phyloP scores from a whole-genome alignment of 768 basidiomycete genomes.

The Pleurotus tuoliensis region DNA sequence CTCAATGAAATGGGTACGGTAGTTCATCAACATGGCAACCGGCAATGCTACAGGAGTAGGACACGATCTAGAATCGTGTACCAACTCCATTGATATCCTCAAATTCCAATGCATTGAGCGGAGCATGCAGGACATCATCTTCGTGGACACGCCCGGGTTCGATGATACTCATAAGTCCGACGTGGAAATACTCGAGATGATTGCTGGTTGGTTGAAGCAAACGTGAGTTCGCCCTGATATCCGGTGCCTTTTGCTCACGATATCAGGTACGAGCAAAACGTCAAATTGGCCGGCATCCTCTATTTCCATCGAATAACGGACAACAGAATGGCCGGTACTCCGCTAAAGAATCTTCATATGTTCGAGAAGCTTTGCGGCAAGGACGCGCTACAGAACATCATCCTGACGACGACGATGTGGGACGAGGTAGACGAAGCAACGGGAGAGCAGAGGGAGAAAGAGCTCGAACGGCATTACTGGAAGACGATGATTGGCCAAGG shows the following conservation, averaged over 20 bases:
- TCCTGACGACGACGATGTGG: constrained; percentile 38
- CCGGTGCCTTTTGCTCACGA: not conserved
- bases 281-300: constrained; percentile 22
- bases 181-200: constrained; percentile 14
- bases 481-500: constrained; percentile 37
- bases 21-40: constrained; percentile 10
- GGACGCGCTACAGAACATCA: constrained; percentile 21
- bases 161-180: constrained; percentile 16
- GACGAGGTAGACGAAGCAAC: constrained; percentile 28
- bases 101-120: constrained; percentile 4
- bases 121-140: constrained; percentile 10
- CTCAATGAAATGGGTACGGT: not conserved
- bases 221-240: constrained; percentile 4
- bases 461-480: constrained; percentile 40
- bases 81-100: not conserved
- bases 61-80: constrained; percentile 4
- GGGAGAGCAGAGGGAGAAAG: constrained; percentile 35
- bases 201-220: constrained; percentile 16
- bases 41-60: not conserved
- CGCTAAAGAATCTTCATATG: constrained; percentile 23
- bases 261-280: constrained; percentile 9
- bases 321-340: constrained; percentile 25
- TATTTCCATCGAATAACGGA: constrained; percentile 20
- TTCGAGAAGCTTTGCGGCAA: constrained; percentile 32
- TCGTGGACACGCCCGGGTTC: constrained; percentile 25